Conservation (phyloP, 106 monocot species). For the Agapanthus africanus region DNA sequence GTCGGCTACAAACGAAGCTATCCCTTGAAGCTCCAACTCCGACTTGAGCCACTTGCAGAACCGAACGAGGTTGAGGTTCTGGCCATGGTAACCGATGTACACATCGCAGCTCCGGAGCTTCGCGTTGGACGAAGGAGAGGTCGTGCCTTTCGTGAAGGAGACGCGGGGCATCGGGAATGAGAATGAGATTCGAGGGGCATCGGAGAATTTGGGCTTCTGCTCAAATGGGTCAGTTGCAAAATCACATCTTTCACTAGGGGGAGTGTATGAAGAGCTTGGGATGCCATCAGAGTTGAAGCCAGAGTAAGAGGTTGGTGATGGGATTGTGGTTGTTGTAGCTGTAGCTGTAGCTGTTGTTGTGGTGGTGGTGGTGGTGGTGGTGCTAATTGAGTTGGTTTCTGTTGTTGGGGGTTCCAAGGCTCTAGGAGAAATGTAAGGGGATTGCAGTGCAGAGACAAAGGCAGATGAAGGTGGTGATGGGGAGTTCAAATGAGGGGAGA, state of each 20-base stretch:
- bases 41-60: constrained; percentile 92
- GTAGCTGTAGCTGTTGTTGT: constrained; percentile 19
- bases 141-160: constrained; percentile 54
- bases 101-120: constrained; percentile 91
- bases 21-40: constrained; percentile 86
- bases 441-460: constrained; percentile 68
- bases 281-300: constrained; percentile 55
- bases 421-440: constrained; percentile 69
- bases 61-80: constrained; percentile 46
- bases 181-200: constrained; percentile 55
- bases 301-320: constrained; percentile 57
- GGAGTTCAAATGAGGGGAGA: constrained; percentile 50
- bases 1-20: constrained; percentile 80
- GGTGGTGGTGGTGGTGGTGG: not conserved
- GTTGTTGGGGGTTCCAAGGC: constrained; percentile 34
- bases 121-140: constrained; percentile 60
- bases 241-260: constrained; percentile 58
- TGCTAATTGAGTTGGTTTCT: constrained; percentile 14
- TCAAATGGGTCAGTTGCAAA: constrained; percentile 37
- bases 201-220: constrained; percentile 50
- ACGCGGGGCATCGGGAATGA: constrained; percentile 79
- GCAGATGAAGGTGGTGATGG: constrained; percentile 70
- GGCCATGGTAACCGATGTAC: constrained; percentile 88
- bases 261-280: constrained; percentile 79
- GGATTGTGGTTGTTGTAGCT: constrained; percentile 21